phyloP scores from a whole-genome alignment of 2,329 filamentous ascomycete species.

The Microdochium bolleyi region DNA sequence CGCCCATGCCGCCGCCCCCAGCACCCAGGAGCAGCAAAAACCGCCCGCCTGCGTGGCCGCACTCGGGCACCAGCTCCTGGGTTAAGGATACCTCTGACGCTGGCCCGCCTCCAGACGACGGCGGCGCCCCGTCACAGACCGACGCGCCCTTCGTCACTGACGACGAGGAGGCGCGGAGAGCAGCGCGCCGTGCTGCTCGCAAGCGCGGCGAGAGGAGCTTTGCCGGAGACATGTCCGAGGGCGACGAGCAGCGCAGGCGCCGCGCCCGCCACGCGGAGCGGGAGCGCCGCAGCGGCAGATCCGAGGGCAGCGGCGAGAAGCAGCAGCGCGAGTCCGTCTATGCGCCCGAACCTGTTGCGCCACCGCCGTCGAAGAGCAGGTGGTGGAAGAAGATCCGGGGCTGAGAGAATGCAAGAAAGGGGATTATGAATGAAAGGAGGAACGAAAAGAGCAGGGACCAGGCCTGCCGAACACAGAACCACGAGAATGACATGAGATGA shows the following conservation, averaged over 20 bases:
- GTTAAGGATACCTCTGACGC: slow-evolving; percentile 58
- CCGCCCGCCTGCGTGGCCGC: slow-evolving; percentile 42
- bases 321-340: slow-evolving; percentile 24
- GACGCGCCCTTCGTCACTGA: slow-evolving; percentile 28
- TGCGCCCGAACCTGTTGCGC: slow-evolving; percentile 22
- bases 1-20: not conserved
- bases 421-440: too few relatives aligned
- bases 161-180: slow-evolving; percentile 41
- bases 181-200: slow-evolving; percentile 35
- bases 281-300: slow-evolving; percentile 22
- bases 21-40: slow-evolving; percentile 20
- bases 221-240: slow-evolving; percentile 31
- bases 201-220: slow-evolving; percentile 32
- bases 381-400: slow-evolving; percentile 48
- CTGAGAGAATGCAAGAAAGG: not conserved
- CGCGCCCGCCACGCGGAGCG: slow-evolving; percentile 31
- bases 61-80: slow-evolving; percentile 58
- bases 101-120: slow-evolving; percentile 45
- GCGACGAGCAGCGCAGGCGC: slow-evolving; percentile 34
- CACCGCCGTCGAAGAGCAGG: slow-evolving; percentile 38
- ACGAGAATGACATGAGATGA: too few relatives aligned
- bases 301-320: slow-evolving; percentile 24
- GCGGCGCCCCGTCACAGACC: slow-evolving; percentile 13
- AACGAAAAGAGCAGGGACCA: too few relatives aligned
- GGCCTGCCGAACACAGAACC: too few relatives aligned